phyloP scores from a whole-genome alignment of 305 asterid species.

The Ilex paraguariensis region DNA sequence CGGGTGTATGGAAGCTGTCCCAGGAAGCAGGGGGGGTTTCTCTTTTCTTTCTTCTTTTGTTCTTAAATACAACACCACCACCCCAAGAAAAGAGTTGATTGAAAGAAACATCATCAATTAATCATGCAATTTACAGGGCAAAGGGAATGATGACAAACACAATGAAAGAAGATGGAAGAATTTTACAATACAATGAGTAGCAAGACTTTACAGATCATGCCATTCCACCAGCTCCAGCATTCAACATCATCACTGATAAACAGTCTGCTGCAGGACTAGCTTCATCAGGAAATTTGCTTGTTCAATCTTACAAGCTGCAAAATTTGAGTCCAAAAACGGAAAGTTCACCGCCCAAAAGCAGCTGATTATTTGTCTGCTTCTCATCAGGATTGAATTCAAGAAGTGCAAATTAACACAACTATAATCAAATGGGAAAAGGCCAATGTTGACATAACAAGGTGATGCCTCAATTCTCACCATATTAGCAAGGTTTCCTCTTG shows the following conservation, averaged over 20 bases:
- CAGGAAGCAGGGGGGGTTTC: too few species aligned
- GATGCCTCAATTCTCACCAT: constrained; percentile 14
- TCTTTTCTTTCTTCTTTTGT: too few species aligned
- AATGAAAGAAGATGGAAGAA: neutral
- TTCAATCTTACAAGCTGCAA: neutral
- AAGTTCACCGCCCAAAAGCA: neutral
- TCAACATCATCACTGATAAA: neutral
- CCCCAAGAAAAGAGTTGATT: neutral
- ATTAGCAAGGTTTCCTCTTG: constrained; percentile 76
- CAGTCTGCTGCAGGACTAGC: neutral
- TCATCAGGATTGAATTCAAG: neutral
- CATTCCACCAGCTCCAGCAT: neutral
- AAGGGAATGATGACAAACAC: neutral
- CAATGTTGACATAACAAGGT: neutral
- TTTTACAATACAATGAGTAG: neutral
- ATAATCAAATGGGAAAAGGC: neutral
- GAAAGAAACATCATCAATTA: neutral
- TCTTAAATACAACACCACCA: neutral
- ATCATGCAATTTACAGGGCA: constrained; percentile 2
- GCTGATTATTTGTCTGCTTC: neutral
- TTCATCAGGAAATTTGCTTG: neutral
- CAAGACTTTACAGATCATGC: neutral
- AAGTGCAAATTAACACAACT: neutral
- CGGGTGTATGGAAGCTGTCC: too few species aligned
- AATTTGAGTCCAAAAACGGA: neutral